Evolutionary conservation across 2,329 filamentous ascomycete genomes (phyloP).

Genomic region (Teratosphaeria nubilosa): DNA sequence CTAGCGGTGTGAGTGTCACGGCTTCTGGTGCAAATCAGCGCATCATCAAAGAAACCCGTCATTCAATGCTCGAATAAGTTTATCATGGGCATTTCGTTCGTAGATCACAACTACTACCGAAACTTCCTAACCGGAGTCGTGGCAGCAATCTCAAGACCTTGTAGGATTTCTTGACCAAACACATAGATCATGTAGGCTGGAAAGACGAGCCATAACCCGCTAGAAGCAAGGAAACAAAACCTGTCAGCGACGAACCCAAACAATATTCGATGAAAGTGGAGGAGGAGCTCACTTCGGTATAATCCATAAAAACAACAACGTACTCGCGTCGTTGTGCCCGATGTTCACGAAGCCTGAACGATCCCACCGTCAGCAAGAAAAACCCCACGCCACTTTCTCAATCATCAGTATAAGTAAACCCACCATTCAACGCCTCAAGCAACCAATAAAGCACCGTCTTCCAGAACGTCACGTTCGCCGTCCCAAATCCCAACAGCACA

Average conservation of each 20-base stretch:
- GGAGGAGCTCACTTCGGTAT: slow-evolving; percentile 52
- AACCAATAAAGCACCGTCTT: slow-evolving; percentile 57
- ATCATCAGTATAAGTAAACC: slow-evolving; percentile 8
- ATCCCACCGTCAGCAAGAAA: slow-evolving; percentile 16
- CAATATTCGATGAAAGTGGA: too few relatives aligned
- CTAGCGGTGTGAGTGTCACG: too few relatives aligned
- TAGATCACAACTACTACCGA: background rate
- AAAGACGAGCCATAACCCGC: slow-evolving; percentile 54
- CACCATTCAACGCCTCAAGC: slow-evolving; percentile 10
- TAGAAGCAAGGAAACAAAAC: slow-evolving; percentile 19
- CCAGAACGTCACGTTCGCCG: slow-evolving; percentile 53
- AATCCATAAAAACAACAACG: slow-evolving; percentile 50
- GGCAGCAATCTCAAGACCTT: slow-evolving; percentile 33
- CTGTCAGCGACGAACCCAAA: background rate
- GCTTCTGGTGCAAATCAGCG: too few relatives aligned
- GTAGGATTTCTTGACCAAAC: slow-evolving; percentile 52
- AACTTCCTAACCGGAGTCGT: background rate
- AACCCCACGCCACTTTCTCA: background rate
- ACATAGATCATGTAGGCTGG: slow-evolving; percentile 53
- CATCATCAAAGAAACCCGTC: too few relatives aligned
- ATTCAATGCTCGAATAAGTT: too few relatives aligned
- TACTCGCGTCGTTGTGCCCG: slow-evolving; percentile 48
- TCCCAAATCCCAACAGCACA: slow-evolving; percentile 48
- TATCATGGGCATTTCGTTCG: background rate
- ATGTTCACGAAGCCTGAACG: slow-evolving; percentile 51